phyloP scores from a whole-genome alignment of 2,329 filamentous ascomycete genomes.

The Colletotrichum melonis region DNA sequence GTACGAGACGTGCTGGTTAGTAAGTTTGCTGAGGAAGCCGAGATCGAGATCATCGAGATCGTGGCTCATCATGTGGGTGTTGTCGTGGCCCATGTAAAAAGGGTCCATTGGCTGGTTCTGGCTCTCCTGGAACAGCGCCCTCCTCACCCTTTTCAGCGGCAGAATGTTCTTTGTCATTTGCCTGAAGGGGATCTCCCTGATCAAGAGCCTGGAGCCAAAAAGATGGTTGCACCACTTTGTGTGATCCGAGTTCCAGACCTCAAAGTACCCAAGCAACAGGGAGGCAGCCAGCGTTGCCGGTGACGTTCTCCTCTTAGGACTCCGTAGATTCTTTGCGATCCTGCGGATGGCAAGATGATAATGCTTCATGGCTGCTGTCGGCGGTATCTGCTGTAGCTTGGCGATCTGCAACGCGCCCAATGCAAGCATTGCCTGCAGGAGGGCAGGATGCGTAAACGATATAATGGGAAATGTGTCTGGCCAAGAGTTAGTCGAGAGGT shows the following conservation, averaged over 20 bases:
- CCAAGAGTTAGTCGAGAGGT: neutral
- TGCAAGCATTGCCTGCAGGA: slow-evolving; percentile 92
- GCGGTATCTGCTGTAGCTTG: slow-evolving; percentile 78
- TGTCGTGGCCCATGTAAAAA: slow-evolving; percentile 40
- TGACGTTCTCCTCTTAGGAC: slow-evolving; percentile 75
- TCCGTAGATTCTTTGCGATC: slow-evolving; percentile 79
- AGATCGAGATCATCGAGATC: slow-evolving; percentile 55
- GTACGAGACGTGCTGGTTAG: slow-evolving; percentile 49
- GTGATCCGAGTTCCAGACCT: slow-evolving; percentile 94
- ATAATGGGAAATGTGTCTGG: slow-evolving; percentile 84
- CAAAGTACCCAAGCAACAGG: slow-evolving; percentile 88
- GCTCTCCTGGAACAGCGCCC: slow-evolving; percentile 50
- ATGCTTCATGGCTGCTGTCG: slow-evolving; percentile 88
- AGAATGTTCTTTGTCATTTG: slow-evolving; percentile 79
- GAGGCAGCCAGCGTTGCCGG: slow-evolving; percentile 89
- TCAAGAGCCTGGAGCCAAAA: slow-evolving; percentile 82
- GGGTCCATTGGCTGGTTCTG: slow-evolving; percentile 44
- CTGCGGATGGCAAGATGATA: slow-evolving; percentile 88
- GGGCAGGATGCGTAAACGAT: slow-evolving; percentile 84
- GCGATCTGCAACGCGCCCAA: slow-evolving; percentile 89
- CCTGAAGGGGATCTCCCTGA: slow-evolving; percentile 84
- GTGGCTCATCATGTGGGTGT: slow-evolving; percentile 37
- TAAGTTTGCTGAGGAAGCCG: slow-evolving; percentile 53
- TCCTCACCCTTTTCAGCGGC: slow-evolving; percentile 62
- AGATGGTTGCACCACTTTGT: slow-evolving; percentile 96